Evolutionary conservation across 2,329 filamentous ascomycete genomes (phyloP).

Genomic region (Diaporthe citri): DNA sequence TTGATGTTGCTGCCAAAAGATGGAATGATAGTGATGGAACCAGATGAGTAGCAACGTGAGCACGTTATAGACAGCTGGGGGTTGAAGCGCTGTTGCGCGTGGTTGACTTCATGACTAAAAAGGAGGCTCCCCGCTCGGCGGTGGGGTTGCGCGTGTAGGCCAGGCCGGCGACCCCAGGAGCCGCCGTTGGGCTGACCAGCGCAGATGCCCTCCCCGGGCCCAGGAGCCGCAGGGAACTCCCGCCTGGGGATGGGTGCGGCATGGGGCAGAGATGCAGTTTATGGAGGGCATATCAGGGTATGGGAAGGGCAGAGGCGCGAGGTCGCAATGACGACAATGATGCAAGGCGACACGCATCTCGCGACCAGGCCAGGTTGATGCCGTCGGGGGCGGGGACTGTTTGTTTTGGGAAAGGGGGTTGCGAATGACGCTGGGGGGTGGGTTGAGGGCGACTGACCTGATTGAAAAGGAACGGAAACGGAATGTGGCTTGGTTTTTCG

Average conservation of each 20-base stretch:
- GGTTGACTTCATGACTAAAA: conserved; percentile 48
- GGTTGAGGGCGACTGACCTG: conserved; percentile 38
- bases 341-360: conserved; percentile 35
- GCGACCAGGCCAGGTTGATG: conserved; percentile 35
- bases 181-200: conserved; percentile 32
- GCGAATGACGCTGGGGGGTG: conserved; percentile 4
- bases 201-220: neutral
- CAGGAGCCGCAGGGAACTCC: neutral
- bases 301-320: conserved; percentile 22
- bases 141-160: conserved; percentile 47
- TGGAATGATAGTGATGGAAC: conserved; percentile 43
- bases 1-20: conserved; percentile 41
- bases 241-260: conserved; percentile 14
- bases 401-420: conserved; percentile 35
- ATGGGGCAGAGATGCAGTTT: conserved; percentile 15
- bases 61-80: conserved; percentile 41
- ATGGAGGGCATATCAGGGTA: conserved; percentile 23
- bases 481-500: conserved; percentile 18
- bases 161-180: conserved; percentile 41
- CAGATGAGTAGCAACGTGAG: conserved; percentile 40
- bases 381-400: conserved; percentile 35
- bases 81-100: conserved; percentile 42
- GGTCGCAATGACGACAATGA: conserved; percentile 40
- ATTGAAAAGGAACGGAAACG: conserved; percentile 32
- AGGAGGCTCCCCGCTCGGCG: conserved; percentile 48